phyloP scores from a whole-genome alignment of 495 filamentous ascomycete genomes.

The Chaetomium fimeti region DNA sequence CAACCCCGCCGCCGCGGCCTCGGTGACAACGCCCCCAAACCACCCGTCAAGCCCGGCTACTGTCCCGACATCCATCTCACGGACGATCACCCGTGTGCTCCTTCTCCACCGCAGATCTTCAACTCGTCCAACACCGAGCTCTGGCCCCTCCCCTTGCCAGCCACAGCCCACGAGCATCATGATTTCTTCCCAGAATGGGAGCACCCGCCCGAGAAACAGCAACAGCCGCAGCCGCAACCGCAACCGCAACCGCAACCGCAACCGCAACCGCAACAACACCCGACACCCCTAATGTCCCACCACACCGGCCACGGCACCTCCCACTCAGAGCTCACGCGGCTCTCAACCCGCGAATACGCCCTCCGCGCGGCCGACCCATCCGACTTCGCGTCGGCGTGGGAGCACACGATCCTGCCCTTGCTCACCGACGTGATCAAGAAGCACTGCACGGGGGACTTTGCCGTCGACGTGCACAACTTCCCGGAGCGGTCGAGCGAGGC shows the following conservation, averaged over 20 bases:
- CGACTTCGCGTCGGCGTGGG: slow-evolving; percentile 21
- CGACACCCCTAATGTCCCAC: not conserved
- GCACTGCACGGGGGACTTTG: slow-evolving; percentile 17
- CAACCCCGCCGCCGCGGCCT: slow-evolving; percentile 4
- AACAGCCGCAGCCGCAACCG: not conserved
- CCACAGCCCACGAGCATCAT: not conserved
- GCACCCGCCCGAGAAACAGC: not conserved
- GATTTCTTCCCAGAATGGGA: not conserved
- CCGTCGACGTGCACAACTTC: slow-evolving; percentile 24
- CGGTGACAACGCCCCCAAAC: not conserved
- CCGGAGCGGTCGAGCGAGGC: slow-evolving; percentile 15
- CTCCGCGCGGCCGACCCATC: slow-evolving; percentile 3
- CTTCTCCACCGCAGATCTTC: not conserved
- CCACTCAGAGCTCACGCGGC: not conserved
- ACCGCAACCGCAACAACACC: not conserved
- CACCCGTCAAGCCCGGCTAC: slow-evolving; percentile 3
- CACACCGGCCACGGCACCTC: not conserved
- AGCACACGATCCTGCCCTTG: slow-evolving; percentile 1
- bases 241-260: not conserved
- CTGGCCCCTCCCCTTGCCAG: not conserved
- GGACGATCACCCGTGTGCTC: not conserved
- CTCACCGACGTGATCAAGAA: slow-evolving; percentile 11
- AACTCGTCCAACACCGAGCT: slow-evolving; percentile 3
- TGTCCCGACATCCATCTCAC: slow-evolving; percentile 8
- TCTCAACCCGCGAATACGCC: slow-evolving; percentile 8